These are phyloP conservation scores for Ceratocystis colombiana DNA, from an alignment of 2,329 filamentous ascomycete genomes.

Conservation along the genomic window DNA sequence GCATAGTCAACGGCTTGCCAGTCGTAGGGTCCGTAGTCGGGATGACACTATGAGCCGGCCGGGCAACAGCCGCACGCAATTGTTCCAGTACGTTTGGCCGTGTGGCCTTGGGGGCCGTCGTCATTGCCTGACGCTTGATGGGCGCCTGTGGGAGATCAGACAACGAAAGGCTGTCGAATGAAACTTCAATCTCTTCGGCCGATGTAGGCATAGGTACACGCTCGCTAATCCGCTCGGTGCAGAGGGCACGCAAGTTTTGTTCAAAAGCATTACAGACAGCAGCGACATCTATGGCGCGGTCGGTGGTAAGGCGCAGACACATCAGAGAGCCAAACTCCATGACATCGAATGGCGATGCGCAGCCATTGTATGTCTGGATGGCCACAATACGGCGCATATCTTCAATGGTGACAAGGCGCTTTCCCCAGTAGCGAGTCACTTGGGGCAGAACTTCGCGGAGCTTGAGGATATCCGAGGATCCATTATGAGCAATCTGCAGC, in stretches of 20 bases:
- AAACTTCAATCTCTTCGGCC: conserved; percentile 33
- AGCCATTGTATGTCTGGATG: conserved; percentile 38
- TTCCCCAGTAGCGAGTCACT: conserved; percentile 61
- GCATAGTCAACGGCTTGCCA: conserved; percentile 52
- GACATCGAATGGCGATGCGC: conserved; percentile 37
- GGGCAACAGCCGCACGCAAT: conserved; percentile 28
- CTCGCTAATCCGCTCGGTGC: conserved; percentile 33
- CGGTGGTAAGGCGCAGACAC: conserved; percentile 38
- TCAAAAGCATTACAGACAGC: conserved; percentile 47
- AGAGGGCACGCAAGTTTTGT: conserved; percentile 40
- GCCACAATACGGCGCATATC: conserved; percentile 60
- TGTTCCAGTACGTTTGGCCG: conserved; percentile 38
- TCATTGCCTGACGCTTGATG: conserved; percentile 31
- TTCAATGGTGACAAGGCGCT: conserved; percentile 52
- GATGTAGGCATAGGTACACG: conserved; percentile 9
- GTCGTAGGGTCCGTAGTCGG: conserved; percentile 35
- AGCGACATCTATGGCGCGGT: conserved; percentile 39
- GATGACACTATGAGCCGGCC: conserved; percentile 29
- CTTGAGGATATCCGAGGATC: conserved; percentile 52
- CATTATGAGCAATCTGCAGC: conserved; percentile 61
- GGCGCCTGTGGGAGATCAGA: conserved; percentile 35
- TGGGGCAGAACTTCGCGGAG: conserved; percentile 51
- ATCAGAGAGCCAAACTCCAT: conserved; percentile 45
- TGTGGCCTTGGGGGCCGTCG: conserved; percentile 34
- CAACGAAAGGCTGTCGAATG: conserved; percentile 47